Evolutionary conservation across 495 filamentous ascomycete species (phyloP), one percentile per base, ranked within the genome.

Genomic region (Penicillium bovifimosum): DNA sequence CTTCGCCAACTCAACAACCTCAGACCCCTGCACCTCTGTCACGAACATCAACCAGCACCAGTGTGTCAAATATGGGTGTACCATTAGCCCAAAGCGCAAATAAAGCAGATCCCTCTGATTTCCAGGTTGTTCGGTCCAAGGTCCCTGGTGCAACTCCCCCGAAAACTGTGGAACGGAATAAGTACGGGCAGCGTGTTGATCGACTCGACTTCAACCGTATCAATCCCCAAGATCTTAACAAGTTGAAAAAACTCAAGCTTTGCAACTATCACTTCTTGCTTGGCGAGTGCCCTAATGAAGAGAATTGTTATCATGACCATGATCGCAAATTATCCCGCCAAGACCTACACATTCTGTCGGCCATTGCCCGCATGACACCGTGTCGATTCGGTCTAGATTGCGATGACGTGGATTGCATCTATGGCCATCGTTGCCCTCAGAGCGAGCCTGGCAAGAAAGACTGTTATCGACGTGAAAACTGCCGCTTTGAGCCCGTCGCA

Each of bases 221-320:
- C 52, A 76, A 81, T 58, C 75, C 76, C 34, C 75, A 81, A 26
- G 81, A 85, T 32, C 67, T 85, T 43, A 76, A 78, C 52, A 75
- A 80, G 20, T 59, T 86, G 53, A 83, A 84, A 63, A 81, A 78
- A 58, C 71, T 88, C 58, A 93, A 95, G 62, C 71, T 92, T 20
- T 96, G 90, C 79, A 93, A 93, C 64, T 87, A 89, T 55, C 82
- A 91, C 65, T 92, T 84, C 65, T 73, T 96, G 26, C 80, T 88
- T 27, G 80, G 82, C 1, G 85, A 85, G 39, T 95, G 90, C 61
- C 76, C 81, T 31, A 84, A 82, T 49, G 78, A 66, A 31, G 60
- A 83, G 20, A 77, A 80, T 10, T 96, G 90, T 67, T 80, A 79
- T 38, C 89, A 93, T 61, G 80, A 84, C 50, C 90, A 95, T 68